Percentiles rank a stretch among this genome's conserved stretches.
Conservation (phyloP, 768 basidiomycete genomes). For the Trametes cingulata region DNA sequence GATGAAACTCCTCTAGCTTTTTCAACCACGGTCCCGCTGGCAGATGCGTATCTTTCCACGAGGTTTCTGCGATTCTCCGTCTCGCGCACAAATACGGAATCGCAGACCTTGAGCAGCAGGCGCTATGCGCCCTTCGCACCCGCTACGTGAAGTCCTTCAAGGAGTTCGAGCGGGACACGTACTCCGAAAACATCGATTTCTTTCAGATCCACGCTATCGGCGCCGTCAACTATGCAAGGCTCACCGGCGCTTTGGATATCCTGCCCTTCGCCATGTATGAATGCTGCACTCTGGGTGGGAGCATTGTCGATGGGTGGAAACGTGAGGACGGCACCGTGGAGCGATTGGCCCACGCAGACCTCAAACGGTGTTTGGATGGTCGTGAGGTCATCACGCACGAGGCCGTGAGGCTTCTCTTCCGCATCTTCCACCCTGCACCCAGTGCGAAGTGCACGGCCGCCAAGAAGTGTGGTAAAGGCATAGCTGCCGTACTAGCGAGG, state of each 20-base stretch:
- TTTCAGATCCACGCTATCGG: neutral
- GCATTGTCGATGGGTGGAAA: neutral
- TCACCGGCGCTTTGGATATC: neutral
- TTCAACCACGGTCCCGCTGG: neutral
- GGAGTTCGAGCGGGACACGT: neutral
- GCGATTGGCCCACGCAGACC: neutral
- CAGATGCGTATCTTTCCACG: neutral
- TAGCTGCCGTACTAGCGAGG: no score
- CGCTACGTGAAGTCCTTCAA: neutral
- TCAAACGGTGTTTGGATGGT: neutral
- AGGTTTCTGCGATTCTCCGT: neutral
- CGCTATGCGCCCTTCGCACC: neutral
- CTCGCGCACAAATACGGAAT: slow-evolving; percentile 14
- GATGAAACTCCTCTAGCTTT: neutral
- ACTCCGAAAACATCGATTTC: neutral
- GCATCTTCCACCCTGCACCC: neutral
- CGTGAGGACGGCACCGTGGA: neutral
- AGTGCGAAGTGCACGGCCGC: no score
- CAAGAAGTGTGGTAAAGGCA: no score
- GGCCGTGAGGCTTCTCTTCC: neutral
- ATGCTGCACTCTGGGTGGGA: neutral
- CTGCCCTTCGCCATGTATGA: slow-evolving; percentile 7
- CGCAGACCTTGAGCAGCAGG: neutral
- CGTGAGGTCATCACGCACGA: neutral
- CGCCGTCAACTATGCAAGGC: neutral